Evolutionary conservation across 164 flowering plant species (phyloP).

Genomic region (Berberis thunbergii): DNA sequence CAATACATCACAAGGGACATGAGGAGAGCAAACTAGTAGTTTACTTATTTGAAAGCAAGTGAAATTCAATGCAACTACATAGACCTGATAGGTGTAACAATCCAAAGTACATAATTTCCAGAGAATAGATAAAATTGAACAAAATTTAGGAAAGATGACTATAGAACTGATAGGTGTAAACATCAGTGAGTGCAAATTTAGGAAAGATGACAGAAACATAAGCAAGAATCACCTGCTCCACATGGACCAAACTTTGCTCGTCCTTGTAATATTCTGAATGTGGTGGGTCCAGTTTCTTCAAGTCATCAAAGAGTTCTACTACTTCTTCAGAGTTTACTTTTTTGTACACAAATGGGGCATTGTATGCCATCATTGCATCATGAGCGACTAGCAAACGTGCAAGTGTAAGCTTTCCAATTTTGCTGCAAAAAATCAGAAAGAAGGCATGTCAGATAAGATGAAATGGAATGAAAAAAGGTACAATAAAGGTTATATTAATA

Average conservation of each 20-base stretch:
- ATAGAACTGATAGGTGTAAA: no score
- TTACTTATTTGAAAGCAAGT: no score
- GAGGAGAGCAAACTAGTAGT: no score
- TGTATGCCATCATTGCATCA: conserved; percentile 31
- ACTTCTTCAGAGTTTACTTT: conserved; percentile 46
- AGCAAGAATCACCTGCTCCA: conserved; percentile 47
- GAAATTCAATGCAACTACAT: no score
- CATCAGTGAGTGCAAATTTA: background rate
- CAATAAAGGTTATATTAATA: background rate
- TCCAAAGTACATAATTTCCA: no score
- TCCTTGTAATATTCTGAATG: conserved; percentile 72
- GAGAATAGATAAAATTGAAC: no score
- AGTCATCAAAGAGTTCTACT: conserved; percentile 45
- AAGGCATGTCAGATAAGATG: background rate
- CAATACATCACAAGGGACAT: no score
- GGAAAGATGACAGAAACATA: background rate
- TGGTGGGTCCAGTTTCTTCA: conserved; percentile 62
- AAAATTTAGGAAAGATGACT: no score
- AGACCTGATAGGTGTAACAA: no score
- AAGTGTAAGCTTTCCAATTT: conserved; percentile 89
- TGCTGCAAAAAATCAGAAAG: conserved; percentile 29
- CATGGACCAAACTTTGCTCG: conserved; percentile 43
- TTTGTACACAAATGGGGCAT: conserved; percentile 15
- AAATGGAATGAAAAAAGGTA: background rate
- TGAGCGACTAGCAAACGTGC: conserved; percentile 67